phyloP scores from a whole-genome alignment of 345 rosid species.

The Erysimum cheiranthoides region DNA sequence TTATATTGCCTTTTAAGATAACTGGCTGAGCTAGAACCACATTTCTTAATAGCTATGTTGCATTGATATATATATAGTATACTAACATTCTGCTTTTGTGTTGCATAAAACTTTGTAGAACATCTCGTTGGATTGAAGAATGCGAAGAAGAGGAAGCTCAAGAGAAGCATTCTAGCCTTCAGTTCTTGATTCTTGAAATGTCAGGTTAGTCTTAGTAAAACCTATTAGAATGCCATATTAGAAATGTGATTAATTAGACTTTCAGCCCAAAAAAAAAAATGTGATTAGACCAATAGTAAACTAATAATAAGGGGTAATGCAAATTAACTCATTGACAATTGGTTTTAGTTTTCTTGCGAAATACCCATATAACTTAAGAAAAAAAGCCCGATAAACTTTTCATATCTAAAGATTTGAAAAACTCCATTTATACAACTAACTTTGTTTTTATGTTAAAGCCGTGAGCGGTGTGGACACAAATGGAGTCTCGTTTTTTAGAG shows the following conservation, averaged over 20 bases:
- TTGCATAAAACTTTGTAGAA: slow-evolving; percentile 46
- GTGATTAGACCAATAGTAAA: not conserved
- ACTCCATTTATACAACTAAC: not conserved
- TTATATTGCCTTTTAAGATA: not conserved
- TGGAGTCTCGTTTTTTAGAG: slow-evolving; percentile 71
- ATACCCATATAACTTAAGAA: not conserved
- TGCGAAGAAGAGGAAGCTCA: slow-evolving; percentile 60
- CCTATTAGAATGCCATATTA: not conserved
- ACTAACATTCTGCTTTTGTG: slow-evolving; percentile 14
- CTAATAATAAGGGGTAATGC: not conserved
- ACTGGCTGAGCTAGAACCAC: not conserved
- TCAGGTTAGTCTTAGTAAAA: slow-evolving; percentile 54
- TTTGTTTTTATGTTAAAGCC: slow-evolving; percentile 49
- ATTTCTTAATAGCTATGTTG: slow-evolving; percentile 3
- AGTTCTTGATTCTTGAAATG: slow-evolving; percentile 71
- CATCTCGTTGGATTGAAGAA: slow-evolving; percentile 87
- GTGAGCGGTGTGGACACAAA: slow-evolving; percentile 87
- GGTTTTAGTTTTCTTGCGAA: not conserved
- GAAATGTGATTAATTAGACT: no score
- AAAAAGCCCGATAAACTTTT: not conserved
- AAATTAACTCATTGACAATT: not conserved
- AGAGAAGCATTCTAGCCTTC: slow-evolving; percentile 59
- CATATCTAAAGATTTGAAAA: not conserved
- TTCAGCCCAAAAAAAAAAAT: not conserved
- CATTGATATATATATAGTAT: not conserved